These are phyloP conservation scores for Microsporum ferrugineum DNA, from an alignment of 2,329 filamentous ascomycete species.

Conservation along the genomic window DNA sequence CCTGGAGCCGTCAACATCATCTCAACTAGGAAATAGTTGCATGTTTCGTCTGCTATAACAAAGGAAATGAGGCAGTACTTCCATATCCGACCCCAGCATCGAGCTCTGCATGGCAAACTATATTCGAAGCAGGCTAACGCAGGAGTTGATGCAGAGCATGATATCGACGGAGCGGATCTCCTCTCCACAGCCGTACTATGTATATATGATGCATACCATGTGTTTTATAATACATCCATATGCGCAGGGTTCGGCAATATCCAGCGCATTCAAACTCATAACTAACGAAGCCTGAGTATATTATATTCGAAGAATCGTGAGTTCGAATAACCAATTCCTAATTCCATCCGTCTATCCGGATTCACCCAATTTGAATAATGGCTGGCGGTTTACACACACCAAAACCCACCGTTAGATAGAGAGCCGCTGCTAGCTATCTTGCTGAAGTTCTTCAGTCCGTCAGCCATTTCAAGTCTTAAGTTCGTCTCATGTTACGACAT, in stretches of 20 bases:
- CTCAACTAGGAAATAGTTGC: not conserved
- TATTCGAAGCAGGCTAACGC: not conserved
- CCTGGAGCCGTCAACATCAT: not conserved
- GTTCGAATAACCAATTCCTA: not conserved
- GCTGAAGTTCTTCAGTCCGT: not conserved
- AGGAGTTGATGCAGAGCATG: constrained; percentile 1
- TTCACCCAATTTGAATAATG: not conserved
- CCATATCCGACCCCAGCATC: not conserved
- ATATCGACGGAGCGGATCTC: not conserved
- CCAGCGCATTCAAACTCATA: not conserved
- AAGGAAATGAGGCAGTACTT: not conserved
- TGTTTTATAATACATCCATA: not conserved
- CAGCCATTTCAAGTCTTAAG: not conserved
- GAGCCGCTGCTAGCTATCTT: too few species aligned
- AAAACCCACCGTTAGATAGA: not conserved
- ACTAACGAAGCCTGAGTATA: not conserved
- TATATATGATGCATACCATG: not conserved
- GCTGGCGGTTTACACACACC: not conserved
- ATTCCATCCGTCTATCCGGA: not conserved
- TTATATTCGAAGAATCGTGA: not conserved
- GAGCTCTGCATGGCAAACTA: not conserved
- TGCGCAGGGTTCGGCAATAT: not conserved
- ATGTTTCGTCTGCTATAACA: not conserved
- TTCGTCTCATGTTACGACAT: not conserved
- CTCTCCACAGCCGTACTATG: not conserved